These are phyloP conservation scores for Penicillium polonicum DNA, from an alignment of 2,329 filamentous ascomycete species.

Conservation along the genomic window DNA sequence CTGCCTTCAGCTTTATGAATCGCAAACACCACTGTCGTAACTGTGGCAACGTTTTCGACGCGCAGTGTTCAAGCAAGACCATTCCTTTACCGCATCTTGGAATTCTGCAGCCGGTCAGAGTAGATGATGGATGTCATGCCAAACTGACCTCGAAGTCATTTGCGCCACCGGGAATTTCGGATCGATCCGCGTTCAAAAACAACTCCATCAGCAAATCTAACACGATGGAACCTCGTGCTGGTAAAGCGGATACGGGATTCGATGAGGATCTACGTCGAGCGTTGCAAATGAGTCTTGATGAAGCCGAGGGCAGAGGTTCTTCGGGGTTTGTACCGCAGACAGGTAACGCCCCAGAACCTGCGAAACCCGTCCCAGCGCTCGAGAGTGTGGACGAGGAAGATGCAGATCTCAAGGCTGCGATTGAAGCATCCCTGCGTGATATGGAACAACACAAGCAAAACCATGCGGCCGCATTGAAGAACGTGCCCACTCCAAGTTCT, in stretches of 20 bases:
- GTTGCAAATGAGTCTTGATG: constrained; percentile 94
- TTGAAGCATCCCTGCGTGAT: constrained; percentile 88
- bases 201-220: constrained; percentile 63
- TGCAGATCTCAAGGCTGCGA: constrained; percentile 87
- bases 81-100: constrained; percentile 88
- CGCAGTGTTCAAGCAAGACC: constrained; percentile 86
- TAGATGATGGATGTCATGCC: constrained; percentile 92
- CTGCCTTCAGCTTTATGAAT: constrained; percentile 94
- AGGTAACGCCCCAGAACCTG: constrained; percentile 42
- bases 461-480: constrained; percentile 79
- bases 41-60: constrained; percentile 96
- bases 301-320: constrained; percentile 72
- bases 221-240: constrained; percentile 86
- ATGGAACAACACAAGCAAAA: constrained; percentile 98
- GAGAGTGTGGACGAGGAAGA: constrained; percentile 71
- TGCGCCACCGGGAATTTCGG: constrained; percentile 41
- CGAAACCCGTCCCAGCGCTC: constrained; percentile 45
- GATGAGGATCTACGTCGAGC: constrained; percentile 94
- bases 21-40: constrained; percentile 98
- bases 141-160: constrained; percentile 75
- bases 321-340: constrained; percentile 70
- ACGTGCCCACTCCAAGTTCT: constrained; percentile 63
- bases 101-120: constrained; percentile 84
- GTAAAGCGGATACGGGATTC: constrained; percentile 83
- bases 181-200: constrained; percentile 45